These are phyloP conservation scores for Puccinia triticina DNA, from an alignment of 1,284 basidiomycete genomes.

Conservation along the genomic window DNA sequence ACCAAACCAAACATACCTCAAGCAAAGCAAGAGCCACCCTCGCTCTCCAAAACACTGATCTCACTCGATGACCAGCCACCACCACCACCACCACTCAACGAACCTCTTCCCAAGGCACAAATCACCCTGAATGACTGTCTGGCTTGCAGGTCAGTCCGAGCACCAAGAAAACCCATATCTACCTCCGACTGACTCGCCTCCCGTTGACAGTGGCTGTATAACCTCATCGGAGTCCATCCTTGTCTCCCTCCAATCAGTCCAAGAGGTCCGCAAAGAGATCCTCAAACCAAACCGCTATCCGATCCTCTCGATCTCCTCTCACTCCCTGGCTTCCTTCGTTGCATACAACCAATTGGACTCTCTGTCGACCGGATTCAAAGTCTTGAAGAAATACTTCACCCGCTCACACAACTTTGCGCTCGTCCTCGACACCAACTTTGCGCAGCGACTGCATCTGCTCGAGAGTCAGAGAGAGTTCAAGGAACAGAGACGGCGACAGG, in stretches of 20 bases:
- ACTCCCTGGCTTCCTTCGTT: constrained; percentile 84
- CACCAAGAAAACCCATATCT: constrained; percentile 56
- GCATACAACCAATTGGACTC: constrained; percentile 63
- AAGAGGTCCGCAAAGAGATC: constrained; percentile 64
- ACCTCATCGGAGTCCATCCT: constrained; percentile 60
- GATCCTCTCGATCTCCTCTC: constrained; percentile 85
- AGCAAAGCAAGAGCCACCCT: constrained; percentile 58
- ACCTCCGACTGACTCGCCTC: neutral
- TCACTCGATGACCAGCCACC: constrained; percentile 68
- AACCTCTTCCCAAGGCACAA: constrained; percentile 58
- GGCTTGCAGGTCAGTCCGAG: constrained; percentile 64
- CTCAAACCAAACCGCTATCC: constrained; percentile 63
- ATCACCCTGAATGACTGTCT: constrained; percentile 61
- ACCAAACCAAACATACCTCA: constrained; percentile 80
- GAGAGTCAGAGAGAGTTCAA: constrained; percentile 79
- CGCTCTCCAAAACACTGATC: constrained; percentile 75
- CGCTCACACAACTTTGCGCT: constrained; percentile 69
- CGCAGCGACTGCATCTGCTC: constrained; percentile 78
- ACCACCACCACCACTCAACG: constrained; percentile 51
- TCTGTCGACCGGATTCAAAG: constrained; percentile 62
- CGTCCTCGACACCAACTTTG: constrained; percentile 92
- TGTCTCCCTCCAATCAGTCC: constrained; percentile 58
- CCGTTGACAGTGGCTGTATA: constrained; percentile 56
- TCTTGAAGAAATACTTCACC: constrained; percentile 58
- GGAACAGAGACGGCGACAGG: constrained; percentile 50